Conservation (phyloP, 768 basidiomycete genomes). For the Boletus sensibilis region DNA sequence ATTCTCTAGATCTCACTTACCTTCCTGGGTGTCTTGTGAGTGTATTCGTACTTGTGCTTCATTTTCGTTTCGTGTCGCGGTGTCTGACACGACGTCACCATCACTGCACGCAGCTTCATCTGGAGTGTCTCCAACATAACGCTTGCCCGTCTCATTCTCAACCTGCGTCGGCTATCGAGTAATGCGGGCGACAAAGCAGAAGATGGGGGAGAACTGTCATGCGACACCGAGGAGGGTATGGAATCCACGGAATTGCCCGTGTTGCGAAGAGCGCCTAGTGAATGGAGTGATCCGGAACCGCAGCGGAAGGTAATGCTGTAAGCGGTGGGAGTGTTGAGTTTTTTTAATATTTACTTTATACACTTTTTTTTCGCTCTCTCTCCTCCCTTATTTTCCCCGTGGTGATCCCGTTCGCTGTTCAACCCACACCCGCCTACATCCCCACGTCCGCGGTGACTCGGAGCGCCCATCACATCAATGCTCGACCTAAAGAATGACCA, state of each 20-base stretch:
- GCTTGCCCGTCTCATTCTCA: slow-evolving; percentile 34
- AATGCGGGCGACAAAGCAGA: not conserved
- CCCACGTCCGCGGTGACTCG: too few relatives aligned
- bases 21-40: slow-evolving; percentile 25
- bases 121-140: slow-evolving; percentile 37
- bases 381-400: not conserved
- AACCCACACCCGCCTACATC: not conserved
- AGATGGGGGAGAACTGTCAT: not conserved
- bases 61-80: not conserved
- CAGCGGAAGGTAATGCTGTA: not conserved
- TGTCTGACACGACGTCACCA: not conserved
- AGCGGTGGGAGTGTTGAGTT: not conserved
- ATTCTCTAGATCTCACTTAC: slow-evolving; percentile 16
- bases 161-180: slow-evolving; percentile 27
- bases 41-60: not conserved
- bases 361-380: not conserved
- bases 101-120: slow-evolving; percentile 28
- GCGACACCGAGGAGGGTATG: not conserved
- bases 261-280: not conserved
- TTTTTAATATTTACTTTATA: not conserved
- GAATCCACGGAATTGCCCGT: slow-evolving; percentile 6
- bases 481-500: not conserved
- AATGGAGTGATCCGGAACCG: not conserved
- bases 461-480: too few relatives aligned
- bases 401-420: not conserved